Evolutionary conservation across 2,329 filamentous ascomycete species (phyloP), one percentile per base, ranked within the genome.

Genomic region (Xylaria multiplex): DNA sequence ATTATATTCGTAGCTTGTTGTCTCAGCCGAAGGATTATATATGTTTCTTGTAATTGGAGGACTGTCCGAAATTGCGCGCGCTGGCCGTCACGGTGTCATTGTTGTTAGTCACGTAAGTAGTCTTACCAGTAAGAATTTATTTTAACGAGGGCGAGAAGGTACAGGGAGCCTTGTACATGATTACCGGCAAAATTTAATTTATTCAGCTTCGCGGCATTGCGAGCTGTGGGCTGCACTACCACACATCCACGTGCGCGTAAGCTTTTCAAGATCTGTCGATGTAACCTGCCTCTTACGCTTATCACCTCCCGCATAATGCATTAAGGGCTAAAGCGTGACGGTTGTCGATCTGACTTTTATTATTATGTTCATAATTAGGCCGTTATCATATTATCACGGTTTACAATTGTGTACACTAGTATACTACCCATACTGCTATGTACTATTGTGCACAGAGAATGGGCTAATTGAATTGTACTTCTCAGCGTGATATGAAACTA

Each of bases 211-310:
- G 6, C 19, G 30, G 43, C 32, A 48, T 42, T 48, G 35, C 19
- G 59, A 22, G 22, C 43, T 7, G 43, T 30, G 45, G n/a, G 19
- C 59, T 65, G 40, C 55, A 55, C 40, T 65, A 42, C 58, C 30
- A 63, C 64, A 50, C 40, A 30, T 37, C 64, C 64, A 66, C 64
- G 64, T 66, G 60, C 46, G 37, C 40, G 43, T 40, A 53, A 64
- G 55, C 42, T 45, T 50, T 30, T 64, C 55, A 60, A 42, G 22
- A 59, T 55, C 24, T 24, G 50, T 16, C 19, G 45, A 56, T 65
- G 56, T 52, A 65, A 56, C 50, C 56, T 55, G 27, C 16, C 30
- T 56, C 11, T 14, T 24, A 42, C 30, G 46, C 14, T 52, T 32
- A 45, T 45, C 42, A 19, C 52, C 46, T 14, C 46, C 27, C 27